Evolutionary conservation across 1,284 basidiomycete genomes (phyloP), one percentile per base, ranked within the genome.

Genomic region (Neolentinus lepideus): DNA sequence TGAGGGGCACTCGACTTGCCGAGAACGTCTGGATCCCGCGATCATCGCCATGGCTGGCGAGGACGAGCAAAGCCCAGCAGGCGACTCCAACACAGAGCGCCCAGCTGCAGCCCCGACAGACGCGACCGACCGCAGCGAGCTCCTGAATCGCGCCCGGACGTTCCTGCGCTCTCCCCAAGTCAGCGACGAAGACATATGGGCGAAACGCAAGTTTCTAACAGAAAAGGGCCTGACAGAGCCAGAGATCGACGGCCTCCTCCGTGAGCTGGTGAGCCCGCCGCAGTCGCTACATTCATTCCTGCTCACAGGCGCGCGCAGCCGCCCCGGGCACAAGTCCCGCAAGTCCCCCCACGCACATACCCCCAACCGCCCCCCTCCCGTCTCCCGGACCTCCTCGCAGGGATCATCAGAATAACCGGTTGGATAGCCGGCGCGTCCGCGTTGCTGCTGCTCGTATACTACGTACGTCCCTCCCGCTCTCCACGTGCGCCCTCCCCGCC

Each of bases 81-180:
- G 9, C 6, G 24, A 16, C 24, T 3, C 21, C 11, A 50, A 10
- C 14, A 25, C 61, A 25, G 2, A 47, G 47, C 11, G 11, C 47
- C 6, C 10, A 25, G 16, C 22, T 12, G 4, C 21, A 26, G 47
- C 24, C 11, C 47, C 43, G 57, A 67, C 54, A 69, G 74, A 38
- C 26, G 66, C 55, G n/a, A n/a, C 47, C 43, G 57, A 67, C 54
- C 69, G 74, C 35, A 26, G 66, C 55, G 78, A 82, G 48, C 73
- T 90, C 6, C 60, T 90, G 26, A 63, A 76, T 25, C 79, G 75
- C 54, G 88, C 88, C 4, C 77, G 83, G 45, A 61, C 74, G 6
- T 90, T 90, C 66, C 72, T 90, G 10, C 66, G 67, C 11, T 86
- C 88, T 1, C 81, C 85, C 3, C 81, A 86, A 63, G 75, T 88